Percentiles rank a stretch among this genome's conserved stretches.
These are phyloP conservation scores for Russula sp. DNA, from an alignment of 768 basidiomycete genomes.

Conservation along the genomic window DNA sequence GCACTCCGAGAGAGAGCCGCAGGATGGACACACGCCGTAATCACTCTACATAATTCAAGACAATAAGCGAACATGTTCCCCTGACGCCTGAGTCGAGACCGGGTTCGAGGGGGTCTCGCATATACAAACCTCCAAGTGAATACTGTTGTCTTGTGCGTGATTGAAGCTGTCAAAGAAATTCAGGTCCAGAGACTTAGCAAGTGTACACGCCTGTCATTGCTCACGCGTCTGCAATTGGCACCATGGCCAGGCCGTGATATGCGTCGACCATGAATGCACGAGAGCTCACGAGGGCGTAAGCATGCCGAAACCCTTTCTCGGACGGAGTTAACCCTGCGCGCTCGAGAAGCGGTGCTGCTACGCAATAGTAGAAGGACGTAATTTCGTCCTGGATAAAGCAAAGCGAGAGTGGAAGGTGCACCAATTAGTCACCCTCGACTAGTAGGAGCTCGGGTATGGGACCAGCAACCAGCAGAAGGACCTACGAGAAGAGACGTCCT, in stretches of 20 bases:
- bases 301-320: slow-evolving; percentile 43
- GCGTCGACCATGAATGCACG: slow-evolving; percentile 80
- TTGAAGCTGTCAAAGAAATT: slow-evolving; percentile 53
- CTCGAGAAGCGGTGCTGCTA: slow-evolving; percentile 26
- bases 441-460: background rate
- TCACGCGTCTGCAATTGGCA: slow-evolving; percentile 80
- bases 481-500: slow-evolving; percentile 13
- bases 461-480: slow-evolving; percentile 1
- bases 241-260: slow-evolving; percentile 76
- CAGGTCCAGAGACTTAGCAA: background rate
- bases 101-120: slow-evolving; percentile 4
- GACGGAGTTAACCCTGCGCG: slow-evolving; percentile 24
- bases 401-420: background rate
- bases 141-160: slow-evolving; percentile 59
- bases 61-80: slow-evolving; percentile 1
- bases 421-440: background rate
- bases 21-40: slow-evolving; percentile 63
- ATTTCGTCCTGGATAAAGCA: slow-evolving; percentile 11
- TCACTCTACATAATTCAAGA: slow-evolving; percentile 49
- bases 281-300: slow-evolving; percentile 67
- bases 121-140: slow-evolving; percentile 62
- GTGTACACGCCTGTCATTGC: slow-evolving; percentile 27
- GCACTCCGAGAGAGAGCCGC: slow-evolving; percentile 65
- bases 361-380: slow-evolving; percentile 14
- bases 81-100: background rate